Evolutionary conservation across 1,284 basidiomycete genomes (phyloP), one percentile per base, ranked within the genome.

Genomic region (Entoloma clypeatum): DNA sequence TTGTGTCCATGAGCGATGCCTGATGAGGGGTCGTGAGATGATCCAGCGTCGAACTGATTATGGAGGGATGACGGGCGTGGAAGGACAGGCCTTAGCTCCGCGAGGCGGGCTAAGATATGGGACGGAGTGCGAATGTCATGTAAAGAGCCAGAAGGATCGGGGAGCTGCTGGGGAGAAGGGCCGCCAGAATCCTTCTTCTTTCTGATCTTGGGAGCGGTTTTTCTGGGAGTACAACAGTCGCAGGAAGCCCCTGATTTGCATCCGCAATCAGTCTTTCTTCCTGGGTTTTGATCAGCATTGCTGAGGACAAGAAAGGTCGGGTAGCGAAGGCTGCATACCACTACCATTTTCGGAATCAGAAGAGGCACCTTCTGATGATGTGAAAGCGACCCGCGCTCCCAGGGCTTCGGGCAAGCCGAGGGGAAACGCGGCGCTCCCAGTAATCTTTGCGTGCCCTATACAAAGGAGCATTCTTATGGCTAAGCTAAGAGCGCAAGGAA

Each of bases 401-500:
- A 79, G 68, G 60, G 72, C 71, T 61, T 73, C 67, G 17, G 81
- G 77, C 33, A 87, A 71, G 64, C 84, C 81, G 54, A 80, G 65
- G 47, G 81, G 82, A 67, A 81, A 82, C 64, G 77, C 72, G 70
- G 84, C 81, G 68, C 72, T 67, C 56, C 75, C 73, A 54, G 79
- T 72, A 49, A 75, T 64, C 63, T 77, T 79, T 48, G 66, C 68
- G 48, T 62, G 63, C 59, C 69, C 78, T 81, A 47, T 45, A 53
- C 56, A 44, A 49, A 56, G 54, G 53, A 54, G 50, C 44, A 61
- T 65, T 56, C 69, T 74, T 71, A 67, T 64, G 60, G 65, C 67
- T 73, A 69, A 74, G 63, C 54, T 50, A 47, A 58, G 58, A 37
- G 63, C 47, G 43, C 19, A 41, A n/a, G 40, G 44, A 21, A 23